Evolutionary conservation across 164 flowering plant species (phyloP).

Genomic region (Hamamelis virginiana): DNA sequence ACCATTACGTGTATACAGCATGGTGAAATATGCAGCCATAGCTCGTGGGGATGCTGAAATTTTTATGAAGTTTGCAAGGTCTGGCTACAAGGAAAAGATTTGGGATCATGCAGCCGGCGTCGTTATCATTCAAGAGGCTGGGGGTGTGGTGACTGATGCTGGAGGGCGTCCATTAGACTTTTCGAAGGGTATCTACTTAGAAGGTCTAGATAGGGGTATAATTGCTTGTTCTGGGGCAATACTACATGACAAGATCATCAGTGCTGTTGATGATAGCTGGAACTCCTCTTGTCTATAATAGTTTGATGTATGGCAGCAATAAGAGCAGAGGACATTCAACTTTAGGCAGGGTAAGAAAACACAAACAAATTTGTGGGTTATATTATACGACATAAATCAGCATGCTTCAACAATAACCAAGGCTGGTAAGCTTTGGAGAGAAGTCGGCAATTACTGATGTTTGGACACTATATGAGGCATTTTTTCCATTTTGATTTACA

Average conservation of each 20-base stretch:
- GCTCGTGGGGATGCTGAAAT: slow-evolving; percentile 94
- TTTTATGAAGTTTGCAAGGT: slow-evolving; percentile 84
- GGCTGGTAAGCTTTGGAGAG: too few relatives aligned
- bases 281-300: slow-evolving; percentile 72
- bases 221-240: slow-evolving; percentile 78
- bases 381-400: too few relatives aligned
- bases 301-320: neutral
- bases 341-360: slow-evolving; percentile 3
- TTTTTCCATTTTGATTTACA: neutral
- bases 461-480: neutral
- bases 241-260: slow-evolving; percentile 67
- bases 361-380: too few relatives aligned
- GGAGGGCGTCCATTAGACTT: slow-evolving; percentile 75
- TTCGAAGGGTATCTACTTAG: slow-evolving; percentile 73
- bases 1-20: slow-evolving; percentile 82
- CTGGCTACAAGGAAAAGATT: slow-evolving; percentile 91
- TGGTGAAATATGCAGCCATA: slow-evolving; percentile 92
- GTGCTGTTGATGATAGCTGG: slow-evolving; percentile 89
- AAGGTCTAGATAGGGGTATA: slow-evolving; percentile 89
- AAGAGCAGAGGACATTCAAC: neutral
- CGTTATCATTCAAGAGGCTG: slow-evolving; percentile 81
- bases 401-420: too few relatives aligned
- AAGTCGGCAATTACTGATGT: neutral
- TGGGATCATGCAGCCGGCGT: slow-evolving; percentile 99
- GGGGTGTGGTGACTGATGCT: slow-evolving; percentile 91